phyloP scores from a whole-genome alignment of 139 green algal genomes.

The Micractinium conductrix region DNA sequence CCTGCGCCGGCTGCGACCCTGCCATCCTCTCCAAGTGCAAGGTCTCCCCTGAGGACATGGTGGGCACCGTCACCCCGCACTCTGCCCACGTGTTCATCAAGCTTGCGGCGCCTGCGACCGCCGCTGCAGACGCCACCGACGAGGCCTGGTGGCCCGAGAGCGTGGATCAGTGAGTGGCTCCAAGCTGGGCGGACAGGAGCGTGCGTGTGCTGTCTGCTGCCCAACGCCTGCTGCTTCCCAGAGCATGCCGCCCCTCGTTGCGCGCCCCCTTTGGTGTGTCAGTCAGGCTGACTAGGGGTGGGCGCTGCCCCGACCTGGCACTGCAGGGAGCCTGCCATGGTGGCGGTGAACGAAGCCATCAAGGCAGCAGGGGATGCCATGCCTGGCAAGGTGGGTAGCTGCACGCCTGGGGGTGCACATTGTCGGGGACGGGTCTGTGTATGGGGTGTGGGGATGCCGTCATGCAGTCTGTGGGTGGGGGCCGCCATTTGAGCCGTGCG shows the following conservation, averaged over 20 bases:
- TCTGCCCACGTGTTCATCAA: conserved; percentile 40
- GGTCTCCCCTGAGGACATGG: background rate
- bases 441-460: too few species aligned
- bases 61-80: conserved; percentile 31
- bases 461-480: too few species aligned
- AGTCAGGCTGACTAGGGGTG: too few species aligned
- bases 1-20: conserved; percentile 20
- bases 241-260: too few species aligned
- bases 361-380: conserved; percentile 13
- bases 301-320: background rate
- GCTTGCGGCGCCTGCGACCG: background rate
- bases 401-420: too few species aligned
- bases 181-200: too few species aligned
- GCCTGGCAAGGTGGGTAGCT: conserved; percentile 24
- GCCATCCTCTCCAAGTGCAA: conserved; percentile 8
- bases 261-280: too few species aligned
- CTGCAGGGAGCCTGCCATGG: conserved; percentile 21
- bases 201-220: too few species aligned
- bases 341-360: background rate
- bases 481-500: background rate
- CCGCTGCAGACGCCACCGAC: background rate
- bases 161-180: background rate
- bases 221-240: too few species aligned
- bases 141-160: conserved; percentile 20
- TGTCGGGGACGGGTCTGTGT: too few species aligned